Conservation (phyloP, 441 rosid species). For the Flueggea neowawraea region DNA sequence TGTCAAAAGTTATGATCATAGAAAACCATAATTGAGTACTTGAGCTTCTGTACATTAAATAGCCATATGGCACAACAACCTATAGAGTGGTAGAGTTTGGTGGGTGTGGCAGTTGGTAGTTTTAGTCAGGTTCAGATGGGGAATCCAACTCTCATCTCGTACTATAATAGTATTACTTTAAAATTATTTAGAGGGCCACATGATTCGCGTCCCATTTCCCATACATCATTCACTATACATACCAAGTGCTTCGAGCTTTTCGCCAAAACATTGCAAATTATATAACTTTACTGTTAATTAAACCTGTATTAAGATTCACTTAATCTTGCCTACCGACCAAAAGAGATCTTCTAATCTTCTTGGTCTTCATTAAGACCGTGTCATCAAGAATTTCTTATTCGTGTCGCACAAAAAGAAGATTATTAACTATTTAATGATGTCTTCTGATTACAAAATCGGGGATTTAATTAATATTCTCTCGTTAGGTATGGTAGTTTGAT, state of each 20-base stretch:
- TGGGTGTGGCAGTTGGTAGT: conserved; percentile 39
- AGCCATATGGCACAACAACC: neutral
- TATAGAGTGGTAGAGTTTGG: conserved; percentile 18
- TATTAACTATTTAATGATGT: too few relatives aligned
- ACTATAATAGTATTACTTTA: too few relatives aligned
- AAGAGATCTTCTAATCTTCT: neutral
- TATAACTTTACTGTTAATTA: neutral
- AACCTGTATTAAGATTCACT: neutral
- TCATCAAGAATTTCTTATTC: too few relatives aligned
- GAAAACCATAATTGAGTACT: neutral
- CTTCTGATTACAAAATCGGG: too few relatives aligned
- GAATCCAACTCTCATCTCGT: conserved; percentile 13
- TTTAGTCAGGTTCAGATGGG: conserved; percentile 25
- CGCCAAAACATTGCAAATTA: too few relatives aligned
- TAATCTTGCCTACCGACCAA: neutral
- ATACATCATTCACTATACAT: conserved; percentile 11
- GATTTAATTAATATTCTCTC: too few relatives aligned
- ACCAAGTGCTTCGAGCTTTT: neutral
- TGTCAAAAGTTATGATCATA: neutral
- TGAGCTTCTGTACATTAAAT: neutral
- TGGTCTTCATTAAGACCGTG: too few relatives aligned
- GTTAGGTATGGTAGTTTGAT: too few relatives aligned
- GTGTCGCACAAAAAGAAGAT: too few relatives aligned
- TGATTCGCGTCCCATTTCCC: conserved; percentile 34
- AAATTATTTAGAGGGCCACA: conserved; percentile 13